Evolutionary conservation across 2,329 filamentous ascomycete species (phyloP), one percentile per base, ranked within the genome.

Genomic region (Penicillium sp.): DNA sequence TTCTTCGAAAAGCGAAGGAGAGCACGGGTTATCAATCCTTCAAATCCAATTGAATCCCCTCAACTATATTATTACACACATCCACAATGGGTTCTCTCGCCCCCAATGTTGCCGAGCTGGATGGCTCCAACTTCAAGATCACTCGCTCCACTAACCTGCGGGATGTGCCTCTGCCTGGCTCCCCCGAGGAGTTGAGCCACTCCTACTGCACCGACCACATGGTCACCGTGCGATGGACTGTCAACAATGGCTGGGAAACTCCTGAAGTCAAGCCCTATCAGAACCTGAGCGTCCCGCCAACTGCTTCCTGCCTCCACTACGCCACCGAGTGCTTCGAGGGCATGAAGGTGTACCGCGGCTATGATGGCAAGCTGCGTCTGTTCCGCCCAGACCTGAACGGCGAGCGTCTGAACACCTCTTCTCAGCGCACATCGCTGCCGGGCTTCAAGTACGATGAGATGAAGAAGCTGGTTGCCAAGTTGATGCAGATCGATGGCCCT

Each of bases 281-380:
- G 0, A 89, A 91, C 12, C 81, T 96, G 57, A 84, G 84, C 65
- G 87, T 96, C 72, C 90, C 92, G 81, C 92, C 92, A 38, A 93
- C 90, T 4, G 91, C 92, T 15, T 91, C 88, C 3, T 88, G 89
- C 64, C 85, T 96, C 63, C 92, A 96, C 83, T 96, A 96, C 79
- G 92, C 92, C 12, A 96, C 92, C 53, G 90, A 94, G 79, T 96
- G 92, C 78, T 96, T 96, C 80, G 92, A 96, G 80, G 92, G 92
- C 13, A 84, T 89, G 81, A 96, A 96, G 79, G 86, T 87, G 50
- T 87, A 87, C 76, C 88, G 86, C 73, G 80, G 88, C 75, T 78
- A 85, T 68, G 90, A 94, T 75, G 89, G 89, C 70, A 86, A 85
- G 71, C 84, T 93, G 59, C 88, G 91, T 62, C 81, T 93, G 59